Conservation (phyloP, 257 asterid species). For the Perilla frutescens region DNA sequence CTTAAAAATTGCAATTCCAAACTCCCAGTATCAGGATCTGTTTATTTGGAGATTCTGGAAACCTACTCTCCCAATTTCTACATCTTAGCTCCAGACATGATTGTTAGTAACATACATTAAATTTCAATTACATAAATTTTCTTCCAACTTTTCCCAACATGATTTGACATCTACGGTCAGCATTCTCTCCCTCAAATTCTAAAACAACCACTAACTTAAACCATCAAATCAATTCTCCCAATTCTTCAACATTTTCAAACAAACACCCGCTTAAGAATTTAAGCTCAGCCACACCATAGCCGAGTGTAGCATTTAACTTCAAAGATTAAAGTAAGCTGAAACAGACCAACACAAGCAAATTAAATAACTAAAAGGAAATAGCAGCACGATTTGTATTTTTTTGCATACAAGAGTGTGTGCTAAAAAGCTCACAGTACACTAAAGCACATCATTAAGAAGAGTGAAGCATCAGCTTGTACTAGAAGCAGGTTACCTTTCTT, state of each 20-base stretch:
- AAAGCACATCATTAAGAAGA: background rate
- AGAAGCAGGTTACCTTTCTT: conserved; percentile 60
- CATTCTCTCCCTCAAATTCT: background rate
- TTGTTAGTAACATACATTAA: too few relatives aligned
- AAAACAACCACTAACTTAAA: background rate
- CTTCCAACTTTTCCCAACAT: background rate
- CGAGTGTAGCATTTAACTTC: conserved; percentile 10
- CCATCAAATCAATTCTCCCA: background rate
- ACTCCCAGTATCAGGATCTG: conserved; percentile 2
- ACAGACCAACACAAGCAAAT: conserved; percentile 21
- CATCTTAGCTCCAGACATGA: background rate
- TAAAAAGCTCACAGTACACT: background rate
- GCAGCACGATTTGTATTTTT: background rate
- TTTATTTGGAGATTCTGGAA: background rate
- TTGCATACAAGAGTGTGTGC: conserved; percentile 5
- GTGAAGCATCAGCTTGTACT: conserved; percentile 8
- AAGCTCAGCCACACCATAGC: conserved; percentile 5
- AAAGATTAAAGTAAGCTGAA: conserved; percentile 8
- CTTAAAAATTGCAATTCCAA: background rate
- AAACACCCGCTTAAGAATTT: background rate
- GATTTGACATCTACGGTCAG: background rate
- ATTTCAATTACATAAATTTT: background rate
- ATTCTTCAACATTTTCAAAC: background rate
- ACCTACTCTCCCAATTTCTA: background rate
- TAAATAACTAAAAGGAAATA: conserved; percentile 14